Evolutionary conservation across 2,329 filamentous ascomycete species (phyloP).

Genomic region (Lasiodiplodia hormozganensis): DNA sequence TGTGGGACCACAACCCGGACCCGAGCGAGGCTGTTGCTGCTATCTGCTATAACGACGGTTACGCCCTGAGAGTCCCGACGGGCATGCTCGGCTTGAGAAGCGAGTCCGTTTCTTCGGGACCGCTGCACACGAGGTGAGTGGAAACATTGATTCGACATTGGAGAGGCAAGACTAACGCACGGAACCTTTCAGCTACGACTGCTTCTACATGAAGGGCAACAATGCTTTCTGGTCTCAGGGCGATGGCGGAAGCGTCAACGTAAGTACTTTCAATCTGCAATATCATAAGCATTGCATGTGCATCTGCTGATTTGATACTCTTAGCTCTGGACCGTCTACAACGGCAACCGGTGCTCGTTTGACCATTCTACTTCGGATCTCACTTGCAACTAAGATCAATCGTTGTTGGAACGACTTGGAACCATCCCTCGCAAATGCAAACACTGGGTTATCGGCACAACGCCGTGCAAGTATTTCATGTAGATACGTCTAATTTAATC

Average conservation of each 20-base stretch:
- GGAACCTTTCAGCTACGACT: not conserved
- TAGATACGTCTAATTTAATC: no score
- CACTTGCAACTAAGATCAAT: not conserved
- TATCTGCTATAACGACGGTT: not conserved
- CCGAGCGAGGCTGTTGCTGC: not conserved
- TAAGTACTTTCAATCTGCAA: not conserved
- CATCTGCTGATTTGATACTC: not conserved
- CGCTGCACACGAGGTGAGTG: not conserved
- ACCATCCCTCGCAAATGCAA: no score
- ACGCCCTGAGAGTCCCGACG: not conserved
- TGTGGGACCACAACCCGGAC: not conserved
- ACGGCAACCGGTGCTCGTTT: not conserved
- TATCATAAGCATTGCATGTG: no score
- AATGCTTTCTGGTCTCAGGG: not conserved
- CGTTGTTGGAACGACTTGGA: no score
- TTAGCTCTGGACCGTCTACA: not conserved
- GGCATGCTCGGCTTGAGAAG: not conserved
- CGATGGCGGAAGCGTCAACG: not conserved
- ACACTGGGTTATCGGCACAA: no score
- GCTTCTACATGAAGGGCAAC: not conserved
- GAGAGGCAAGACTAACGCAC: not conserved
- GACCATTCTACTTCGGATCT: not conserved
- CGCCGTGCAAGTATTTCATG: no score
- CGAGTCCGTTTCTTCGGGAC: not conserved
- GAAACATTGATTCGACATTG: not conserved